phyloP scores from a whole-genome alignment of 108 stramenopile genomes.

The Ochromonas danica region DNA sequence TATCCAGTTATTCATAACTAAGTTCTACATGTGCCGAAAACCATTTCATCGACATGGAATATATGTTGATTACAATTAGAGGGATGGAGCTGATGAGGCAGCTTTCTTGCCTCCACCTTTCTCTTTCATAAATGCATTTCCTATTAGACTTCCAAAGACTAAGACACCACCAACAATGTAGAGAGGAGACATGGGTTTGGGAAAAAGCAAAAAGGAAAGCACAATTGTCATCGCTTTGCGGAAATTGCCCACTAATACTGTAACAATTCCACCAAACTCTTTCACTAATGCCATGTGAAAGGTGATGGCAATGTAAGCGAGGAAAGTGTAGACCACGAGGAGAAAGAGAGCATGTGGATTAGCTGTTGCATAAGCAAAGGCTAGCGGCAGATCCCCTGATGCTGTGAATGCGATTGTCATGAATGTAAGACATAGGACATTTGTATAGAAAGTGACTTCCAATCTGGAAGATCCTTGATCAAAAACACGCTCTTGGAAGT shows the following conservation, averaged over 20 bases:
- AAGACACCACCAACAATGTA: conserved; percentile 78
- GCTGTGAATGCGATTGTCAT: conserved; percentile 73
- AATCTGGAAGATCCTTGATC: conserved; percentile 63
- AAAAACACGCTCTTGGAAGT: conserved; percentile 85
- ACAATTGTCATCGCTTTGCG: conserved; percentile 87
- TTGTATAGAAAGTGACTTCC: conserved; percentile 90
- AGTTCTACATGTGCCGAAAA: too few relatives aligned
- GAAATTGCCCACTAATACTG: conserved; percentile 81
- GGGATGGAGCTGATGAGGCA: background rate
- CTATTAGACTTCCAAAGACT: conserved; percentile 79
- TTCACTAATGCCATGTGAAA: conserved; percentile 83
- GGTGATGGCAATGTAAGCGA: conserved; percentile 86
- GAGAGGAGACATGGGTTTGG: conserved; percentile 78
- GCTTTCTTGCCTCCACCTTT: background rate
- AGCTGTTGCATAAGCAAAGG: conserved; percentile 61
- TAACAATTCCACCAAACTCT: conserved; percentile 84
- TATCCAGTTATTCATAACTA: too few relatives aligned
- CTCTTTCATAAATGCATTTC: conserved; percentile 66
- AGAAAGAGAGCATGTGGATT: conserved; percentile 56
- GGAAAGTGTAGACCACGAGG: conserved; percentile 72
- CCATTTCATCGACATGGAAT: too few relatives aligned
- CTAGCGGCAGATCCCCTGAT: conserved; percentile 77
- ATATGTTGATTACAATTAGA: too few relatives aligned
- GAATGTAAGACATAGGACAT: conserved; percentile 76
- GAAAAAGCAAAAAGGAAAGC: conserved; percentile 79